Percentiles rank a stretch among this genome's conserved stretches.
Evolutionary conservation across 2,329 filamentous ascomycete genomes (phyloP).

Genomic region (Claviceps sp.): DNA sequence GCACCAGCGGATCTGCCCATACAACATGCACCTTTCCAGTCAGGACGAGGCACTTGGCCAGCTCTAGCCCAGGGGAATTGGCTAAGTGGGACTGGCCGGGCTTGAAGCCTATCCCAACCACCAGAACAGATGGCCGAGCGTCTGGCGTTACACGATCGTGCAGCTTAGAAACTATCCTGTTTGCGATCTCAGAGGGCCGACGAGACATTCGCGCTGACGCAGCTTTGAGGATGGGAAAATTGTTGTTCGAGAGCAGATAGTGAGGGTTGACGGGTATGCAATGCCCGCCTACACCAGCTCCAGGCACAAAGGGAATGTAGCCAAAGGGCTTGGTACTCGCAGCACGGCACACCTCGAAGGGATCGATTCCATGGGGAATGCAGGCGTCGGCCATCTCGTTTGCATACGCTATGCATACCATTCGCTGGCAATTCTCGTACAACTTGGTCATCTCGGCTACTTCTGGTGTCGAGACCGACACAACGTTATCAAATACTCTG

Average conservation of each 20-base stretch:
- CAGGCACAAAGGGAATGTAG: constrained; percentile 33
- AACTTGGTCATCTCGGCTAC: constrained; percentile 46
- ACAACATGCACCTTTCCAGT: constrained; percentile 26
- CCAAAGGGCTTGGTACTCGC: constrained; percentile 40
- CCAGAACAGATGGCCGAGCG: constrained; percentile 21
- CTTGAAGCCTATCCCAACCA: constrained; percentile 38
- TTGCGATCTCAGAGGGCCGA: constrained; percentile 27
- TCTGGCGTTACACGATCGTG: constrained; percentile 5
- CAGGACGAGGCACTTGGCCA: constrained; percentile 24
- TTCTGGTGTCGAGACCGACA: constrained; percentile 37
- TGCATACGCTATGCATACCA: constrained; percentile 39
- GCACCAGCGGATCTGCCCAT: constrained; percentile 31
- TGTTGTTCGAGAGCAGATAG: constrained; percentile 35
- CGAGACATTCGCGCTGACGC: constrained; percentile 30
- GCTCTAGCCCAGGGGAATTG: constrained; percentile 32
- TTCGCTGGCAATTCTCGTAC: constrained; percentile 45
- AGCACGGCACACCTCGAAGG: constrained; percentile 35
- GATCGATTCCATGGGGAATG: constrained; percentile 28
- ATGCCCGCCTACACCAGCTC: constrained; percentile 39
- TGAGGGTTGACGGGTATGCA: constrained; percentile 43
- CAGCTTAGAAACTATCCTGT: constrained; percentile 21
- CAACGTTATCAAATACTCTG: constrained; percentile 31
- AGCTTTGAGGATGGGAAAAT: constrained; percentile 31
- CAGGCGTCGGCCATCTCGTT: constrained; percentile 46
- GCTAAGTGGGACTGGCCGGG: constrained; percentile 31